Evolutionary conservation across 176 grass and related monocot species (phyloP).

Genomic region (Avena sativa): DNA sequence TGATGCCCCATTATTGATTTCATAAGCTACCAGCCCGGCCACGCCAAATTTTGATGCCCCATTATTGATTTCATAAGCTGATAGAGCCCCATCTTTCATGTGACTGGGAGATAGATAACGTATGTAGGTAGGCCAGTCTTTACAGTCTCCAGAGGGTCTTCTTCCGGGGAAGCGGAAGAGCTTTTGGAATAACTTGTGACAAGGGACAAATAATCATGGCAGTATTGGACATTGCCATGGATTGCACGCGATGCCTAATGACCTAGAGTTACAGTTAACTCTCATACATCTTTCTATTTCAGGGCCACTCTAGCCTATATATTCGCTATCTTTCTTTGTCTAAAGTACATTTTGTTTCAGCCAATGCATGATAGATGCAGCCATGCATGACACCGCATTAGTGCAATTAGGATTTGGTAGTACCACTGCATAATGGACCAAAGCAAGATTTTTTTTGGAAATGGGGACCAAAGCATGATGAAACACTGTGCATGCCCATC

Average conservation of each 20-base stretch:
- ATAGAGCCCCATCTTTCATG: neutral
- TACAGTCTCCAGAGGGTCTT: neutral
- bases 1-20: no score
- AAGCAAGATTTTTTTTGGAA: no score
- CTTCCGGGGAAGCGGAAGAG: neutral
- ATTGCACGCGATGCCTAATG: constrained; percentile 45
- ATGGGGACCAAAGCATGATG: no score
- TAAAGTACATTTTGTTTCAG: neutral
- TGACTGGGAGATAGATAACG: neutral
- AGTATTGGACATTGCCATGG: neutral
- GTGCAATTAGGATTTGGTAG: neutral
- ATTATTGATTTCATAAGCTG: constrained; percentile 15
- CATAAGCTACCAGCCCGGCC: no score
- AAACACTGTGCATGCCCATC: neutral
- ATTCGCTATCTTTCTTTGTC: neutral
- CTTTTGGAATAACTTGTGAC: constrained; percentile 40
- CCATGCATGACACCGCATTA: neutral
- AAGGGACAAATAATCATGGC: neutral
- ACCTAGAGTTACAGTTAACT: neutral
- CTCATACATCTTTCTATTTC: neutral
- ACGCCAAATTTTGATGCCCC: neutral
- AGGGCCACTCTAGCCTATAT: constrained; percentile 16
- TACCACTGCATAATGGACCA: neutral
- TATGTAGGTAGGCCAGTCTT: neutral
- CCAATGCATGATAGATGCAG: neutral